Conservation (phyloP, 306 rosid species). For the Lathyrus sativus region DNA sequence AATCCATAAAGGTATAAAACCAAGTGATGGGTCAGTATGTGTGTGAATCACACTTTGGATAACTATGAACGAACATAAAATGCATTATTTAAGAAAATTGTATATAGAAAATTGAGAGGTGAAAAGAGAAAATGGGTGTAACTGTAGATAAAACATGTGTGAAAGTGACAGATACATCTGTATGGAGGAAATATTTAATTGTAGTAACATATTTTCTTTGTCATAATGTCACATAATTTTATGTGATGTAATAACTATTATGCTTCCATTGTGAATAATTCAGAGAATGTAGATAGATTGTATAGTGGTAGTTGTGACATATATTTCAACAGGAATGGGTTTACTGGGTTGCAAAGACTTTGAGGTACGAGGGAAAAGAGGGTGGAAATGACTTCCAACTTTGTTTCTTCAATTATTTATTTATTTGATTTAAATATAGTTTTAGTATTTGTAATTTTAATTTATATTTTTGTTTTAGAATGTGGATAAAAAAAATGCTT, state of each 20-base stretch:
- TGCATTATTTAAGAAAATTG: constrained; percentile 26
- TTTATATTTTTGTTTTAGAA: too few relatives aligned
- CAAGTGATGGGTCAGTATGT: constrained; percentile 34
- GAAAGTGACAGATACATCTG: constrained; percentile 39
- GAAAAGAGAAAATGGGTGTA: constrained; percentile 30
- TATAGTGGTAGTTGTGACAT: constrained; percentile 31
- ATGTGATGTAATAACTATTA: constrained; percentile 27
- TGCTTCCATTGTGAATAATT: constrained; percentile 24
- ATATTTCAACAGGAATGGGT: constrained; percentile 38
- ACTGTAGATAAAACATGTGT: not conserved
- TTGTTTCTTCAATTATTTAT: constrained; percentile 14
- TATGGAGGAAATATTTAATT: constrained; percentile 17
- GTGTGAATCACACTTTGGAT: constrained; percentile 40
- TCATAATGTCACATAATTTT: not conserved
- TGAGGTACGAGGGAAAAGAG: not conserved
- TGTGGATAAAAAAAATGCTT: too few relatives aligned
- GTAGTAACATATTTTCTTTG: not conserved
- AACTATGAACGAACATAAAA: constrained; percentile 36
- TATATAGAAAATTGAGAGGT: constrained; percentile 13
- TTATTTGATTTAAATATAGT: too few relatives aligned
- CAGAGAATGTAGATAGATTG: constrained; percentile 33
- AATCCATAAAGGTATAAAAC: constrained; percentile 22
- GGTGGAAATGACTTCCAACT: constrained; percentile 33
- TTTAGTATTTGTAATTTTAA: too few relatives aligned
- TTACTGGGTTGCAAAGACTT: constrained; percentile 40